Percentiles rank a stretch among this genome's conserved stretches.
These are phyloP conservation scores for Solanum gandarillasii DNA, from an alignment of 257 asterid genomes.

Conservation along the genomic window DNA sequence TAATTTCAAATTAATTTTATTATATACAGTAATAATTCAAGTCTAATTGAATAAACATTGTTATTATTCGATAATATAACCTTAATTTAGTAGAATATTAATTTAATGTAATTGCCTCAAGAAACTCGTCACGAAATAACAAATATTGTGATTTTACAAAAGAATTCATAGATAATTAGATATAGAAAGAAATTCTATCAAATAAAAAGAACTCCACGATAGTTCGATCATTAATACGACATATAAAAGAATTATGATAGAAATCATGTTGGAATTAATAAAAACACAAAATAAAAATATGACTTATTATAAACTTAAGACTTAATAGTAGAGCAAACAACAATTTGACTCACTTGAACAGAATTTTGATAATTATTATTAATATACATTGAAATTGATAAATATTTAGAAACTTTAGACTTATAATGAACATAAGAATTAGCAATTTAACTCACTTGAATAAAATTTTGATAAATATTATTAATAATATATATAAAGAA, in stretches of 20 bases:
- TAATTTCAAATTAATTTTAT: not conserved
- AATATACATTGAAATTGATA: not conserved
- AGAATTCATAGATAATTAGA: not conserved
- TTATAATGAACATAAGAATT: not conserved
- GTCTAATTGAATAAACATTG: not conserved
- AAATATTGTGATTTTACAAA: not conserved
- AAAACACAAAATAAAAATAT: not conserved
- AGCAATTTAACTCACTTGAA: too few species aligned
- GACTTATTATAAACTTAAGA: not conserved
- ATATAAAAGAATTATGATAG: not conserved
- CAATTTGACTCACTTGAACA: not conserved
- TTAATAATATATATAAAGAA: not conserved
- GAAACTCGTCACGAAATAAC: not conserved
- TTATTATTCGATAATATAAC: not conserved
- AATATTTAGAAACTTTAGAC: not conserved
- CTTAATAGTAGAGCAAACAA: too few species aligned
- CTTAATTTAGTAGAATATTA: not conserved
- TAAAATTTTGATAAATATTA: not conserved
- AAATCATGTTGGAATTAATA: not conserved
- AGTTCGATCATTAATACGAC: not conserved
- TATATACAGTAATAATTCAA: not conserved
- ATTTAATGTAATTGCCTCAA: not conserved
- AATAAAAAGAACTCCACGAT: not conserved
- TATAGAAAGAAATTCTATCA: not conserved
- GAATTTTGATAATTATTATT: not conserved